Conservation (phyloP, 306 rosid species). For the Cucurbita moschata region DNA sequence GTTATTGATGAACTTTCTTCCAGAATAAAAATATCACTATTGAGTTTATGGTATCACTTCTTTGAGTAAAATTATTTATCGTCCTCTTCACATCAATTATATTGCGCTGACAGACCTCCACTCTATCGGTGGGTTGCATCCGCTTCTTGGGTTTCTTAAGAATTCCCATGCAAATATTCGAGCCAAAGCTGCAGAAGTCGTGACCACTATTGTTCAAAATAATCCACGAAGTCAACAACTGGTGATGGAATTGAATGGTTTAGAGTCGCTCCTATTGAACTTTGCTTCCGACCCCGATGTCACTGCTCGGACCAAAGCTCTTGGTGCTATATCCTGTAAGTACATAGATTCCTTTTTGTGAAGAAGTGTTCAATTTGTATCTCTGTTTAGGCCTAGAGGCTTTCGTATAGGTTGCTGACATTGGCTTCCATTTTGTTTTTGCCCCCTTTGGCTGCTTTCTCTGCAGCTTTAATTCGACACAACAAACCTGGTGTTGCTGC, state of each 20-base stretch:
- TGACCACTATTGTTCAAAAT: constrained; percentile 85
- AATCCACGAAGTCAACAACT: constrained; percentile 75
- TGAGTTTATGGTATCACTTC: background rate
- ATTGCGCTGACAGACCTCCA: constrained; percentile 46
- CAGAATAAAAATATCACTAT: background rate
- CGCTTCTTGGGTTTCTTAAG: constrained; percentile 69
- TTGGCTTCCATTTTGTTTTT: background rate
- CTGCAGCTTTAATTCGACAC: constrained; percentile 65
- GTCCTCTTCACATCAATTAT: background rate
- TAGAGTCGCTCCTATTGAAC: constrained; percentile 60
- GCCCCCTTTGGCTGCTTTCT: background rate
- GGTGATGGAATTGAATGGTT: constrained; percentile 90
- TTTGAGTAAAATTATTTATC: background rate
- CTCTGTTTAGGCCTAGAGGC: background rate
- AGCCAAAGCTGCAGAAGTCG: constrained; percentile 92
- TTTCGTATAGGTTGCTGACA: background rate
- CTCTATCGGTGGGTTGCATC: constrained; percentile 76
- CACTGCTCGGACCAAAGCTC: constrained; percentile 57
- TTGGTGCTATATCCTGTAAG: constrained; percentile 90
- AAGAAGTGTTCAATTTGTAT: background rate
- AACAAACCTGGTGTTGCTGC: constrained; percentile 59
- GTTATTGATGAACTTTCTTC: background rate
- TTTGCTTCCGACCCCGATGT: constrained; percentile 73
- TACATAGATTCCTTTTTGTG: background rate
- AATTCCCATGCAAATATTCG: constrained; percentile 75